Conservation (phyloP, 169 alveolate genomes). For the Theileria parva region DNA sequence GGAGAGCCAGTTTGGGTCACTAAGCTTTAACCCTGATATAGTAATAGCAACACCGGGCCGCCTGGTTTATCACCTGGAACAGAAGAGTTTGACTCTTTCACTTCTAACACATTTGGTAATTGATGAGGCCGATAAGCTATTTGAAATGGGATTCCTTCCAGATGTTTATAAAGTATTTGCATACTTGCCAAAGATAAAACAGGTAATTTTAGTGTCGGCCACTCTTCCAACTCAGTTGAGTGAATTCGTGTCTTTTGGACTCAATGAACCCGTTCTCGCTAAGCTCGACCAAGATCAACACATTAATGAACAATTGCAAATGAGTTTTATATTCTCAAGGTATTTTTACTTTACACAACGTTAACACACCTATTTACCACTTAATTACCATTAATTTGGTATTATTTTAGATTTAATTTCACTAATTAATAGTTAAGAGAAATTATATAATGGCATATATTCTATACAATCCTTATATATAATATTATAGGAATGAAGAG, state of each 20-base stretch:
- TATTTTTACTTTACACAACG: neutral
- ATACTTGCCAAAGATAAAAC: conserved; percentile 81
- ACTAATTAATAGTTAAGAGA: neutral
- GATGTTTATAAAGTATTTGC: conserved; percentile 75
- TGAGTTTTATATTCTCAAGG: conserved; percentile 46
- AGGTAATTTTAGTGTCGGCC: conserved; percentile 90
- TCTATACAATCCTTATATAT: neutral
- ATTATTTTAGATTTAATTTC: neutral
- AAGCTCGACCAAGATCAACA: conserved; percentile 64
- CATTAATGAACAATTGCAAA: conserved; percentile 57
- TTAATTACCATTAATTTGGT: neutral
- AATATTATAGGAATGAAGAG: conserved; percentile 41
- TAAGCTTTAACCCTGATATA: conserved; percentile 93
- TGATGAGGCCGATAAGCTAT: conserved; percentile 95
- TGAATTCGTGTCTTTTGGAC: conserved; percentile 87
- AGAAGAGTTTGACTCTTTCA: conserved; percentile 83
- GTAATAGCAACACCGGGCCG: conserved; percentile 96
- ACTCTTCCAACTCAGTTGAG: conserved; percentile 91
- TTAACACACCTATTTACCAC: neutral
- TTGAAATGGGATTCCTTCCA: conserved; percentile 92
- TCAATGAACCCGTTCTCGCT: conserved; percentile 84
- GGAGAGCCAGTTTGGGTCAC: conserved; percentile 89
- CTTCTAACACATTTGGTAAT: conserved; percentile 86
- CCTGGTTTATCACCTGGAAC: conserved; percentile 88
- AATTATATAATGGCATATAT: neutral